Base-by-base conservation (phyloP, 2,329 filamentous ascomycete genomes). In the Hymenoscyphus infarciens region DNA sequence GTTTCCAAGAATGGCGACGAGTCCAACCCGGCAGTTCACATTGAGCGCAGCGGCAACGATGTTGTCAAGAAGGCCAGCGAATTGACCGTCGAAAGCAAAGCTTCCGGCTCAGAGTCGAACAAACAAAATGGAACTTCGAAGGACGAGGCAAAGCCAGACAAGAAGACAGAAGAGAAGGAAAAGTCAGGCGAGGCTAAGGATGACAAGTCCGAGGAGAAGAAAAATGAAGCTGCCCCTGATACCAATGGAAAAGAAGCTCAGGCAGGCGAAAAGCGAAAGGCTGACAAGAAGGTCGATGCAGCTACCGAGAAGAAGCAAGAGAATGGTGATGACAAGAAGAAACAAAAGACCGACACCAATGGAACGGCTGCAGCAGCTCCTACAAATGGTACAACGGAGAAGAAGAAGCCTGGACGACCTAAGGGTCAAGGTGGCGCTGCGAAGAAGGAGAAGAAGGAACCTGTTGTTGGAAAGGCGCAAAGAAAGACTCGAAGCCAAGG, bases 21-120 rank as follows among this genome's bases (percentile, higher is more conserved):
- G 31, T 79, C 80, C 22, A 84, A 88, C 66, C 86, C 85, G 2
- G 86, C 85, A 35, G 82, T 88, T 5, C 81, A 82, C 66, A 75
- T 88, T 68, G 78, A 79, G 68, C 79, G 84, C 55, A 77, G 79
- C 15, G 85, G 86, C 56, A 87, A 88, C 69, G 85, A 88, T 72
- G 85, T 87, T 22, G 84, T 87, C 59, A 87, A 88, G 77, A 80
- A 79, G 65, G 83, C 85, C 13, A 82, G 79, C 53, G 86, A 88
- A 74, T 76, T 88, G 31, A 79, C 81, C 2, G 77, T 87, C 38
- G 83, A 86, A 62, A 72, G 81, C 68, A 78, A 79, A 64, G 75
- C 69, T 38, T 57, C 54, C 1, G 55, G 25, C 5, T 53, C 60
- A 8, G 74, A 71, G 19, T 69, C 64, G 64, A 74, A 71, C 68